Base-by-base conservation (phyloP, 208 protist genomes). In the Trichomonas tenax region DNA sequence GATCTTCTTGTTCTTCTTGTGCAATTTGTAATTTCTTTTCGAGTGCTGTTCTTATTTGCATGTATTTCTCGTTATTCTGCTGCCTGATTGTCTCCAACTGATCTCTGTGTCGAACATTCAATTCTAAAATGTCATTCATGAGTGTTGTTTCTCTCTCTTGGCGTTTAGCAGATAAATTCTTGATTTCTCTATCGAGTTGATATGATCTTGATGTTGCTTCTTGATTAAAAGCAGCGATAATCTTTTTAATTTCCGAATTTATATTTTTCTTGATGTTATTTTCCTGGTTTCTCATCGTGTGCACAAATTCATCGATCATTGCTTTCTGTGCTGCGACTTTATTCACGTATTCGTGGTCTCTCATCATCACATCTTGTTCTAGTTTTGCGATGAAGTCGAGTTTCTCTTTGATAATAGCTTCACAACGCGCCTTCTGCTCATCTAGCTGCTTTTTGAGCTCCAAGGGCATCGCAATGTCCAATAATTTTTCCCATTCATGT, bases 291-390 rank as follows among this genome's bases (percentile, higher is more conserved):
- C 86, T 48, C 86, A 93, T 93, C 38, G 41, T 41, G 44, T 93
- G 86, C n/a, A 93, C 86, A 38, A 93, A 93, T 34, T 14, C n/a
- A 38, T 93, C 86, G n/a, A 93, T 51, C 31, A 48, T 23, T 38
- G 40, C 44, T 34, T 93, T 93, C 31, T 93, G 86, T 23, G 86
- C 86, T 38, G 86, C 40, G 15, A 93, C 44, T 38, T 93, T 93
- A 38, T 93, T 93, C 14, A 93, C 86, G 45, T 93, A 93, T 51
- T 93, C 86, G 31, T 93, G 86, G 46, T 93, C 86, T 93, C 86
- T 48, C 44, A 23, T 48, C 15, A 51, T 51, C 3, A 93, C 86
- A 34, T 93, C 86, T 34, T 93, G 0, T 93, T 93, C 44, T 15
- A 93, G 11, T 21, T 93, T 44, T 51, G 48, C 31, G 6, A 93